Evolutionary conservation across 495 filamentous ascomycete species (phyloP).

Genomic region (Hypoxylon trugodes): DNA sequence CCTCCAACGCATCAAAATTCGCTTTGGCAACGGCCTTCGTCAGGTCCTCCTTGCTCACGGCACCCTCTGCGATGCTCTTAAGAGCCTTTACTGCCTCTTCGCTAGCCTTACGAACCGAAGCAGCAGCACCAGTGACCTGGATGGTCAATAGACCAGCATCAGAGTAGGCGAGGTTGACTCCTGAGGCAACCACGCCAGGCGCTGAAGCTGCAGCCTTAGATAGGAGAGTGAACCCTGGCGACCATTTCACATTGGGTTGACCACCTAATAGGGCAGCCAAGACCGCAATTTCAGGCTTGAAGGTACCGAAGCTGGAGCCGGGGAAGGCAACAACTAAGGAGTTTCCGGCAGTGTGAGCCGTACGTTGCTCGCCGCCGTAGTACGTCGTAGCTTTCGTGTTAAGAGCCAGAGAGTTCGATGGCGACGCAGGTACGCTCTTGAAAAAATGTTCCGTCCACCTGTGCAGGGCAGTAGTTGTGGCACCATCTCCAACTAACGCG

Average conservation of each 20-base stretch:
- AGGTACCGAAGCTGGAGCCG: slow-evolving; percentile 78
- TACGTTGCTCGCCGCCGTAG: slow-evolving; percentile 92
- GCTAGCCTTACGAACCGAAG: slow-evolving; percentile 65
- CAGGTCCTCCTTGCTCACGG: slow-evolving; percentile 81
- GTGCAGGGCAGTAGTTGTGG: slow-evolving; percentile 73
- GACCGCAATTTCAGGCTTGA: slow-evolving; percentile 90
- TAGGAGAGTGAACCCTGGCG: slow-evolving; percentile 87
- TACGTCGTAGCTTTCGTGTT: slow-evolving; percentile 73
- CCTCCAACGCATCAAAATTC: slow-evolving; percentile 91
- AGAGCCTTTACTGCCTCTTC: slow-evolving; percentile 78
- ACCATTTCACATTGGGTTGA: slow-evolving; percentile 93
- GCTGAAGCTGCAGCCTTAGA: slow-evolving; percentile 74
- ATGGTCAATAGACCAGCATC: slow-evolving; percentile 91
- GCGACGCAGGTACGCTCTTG: slow-evolving; percentile 57
- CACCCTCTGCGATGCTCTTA: slow-evolving; percentile 77
- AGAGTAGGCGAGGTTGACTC: slow-evolving; percentile 85
- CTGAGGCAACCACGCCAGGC: slow-evolving; percentile 71
- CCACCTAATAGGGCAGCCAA: slow-evolving; percentile 91
- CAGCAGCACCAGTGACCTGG: slow-evolving; percentile 75
- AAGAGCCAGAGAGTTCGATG: slow-evolving; percentile 48
- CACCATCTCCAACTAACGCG: slow-evolving; percentile 88
- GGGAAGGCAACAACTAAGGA: slow-evolving; percentile 90
- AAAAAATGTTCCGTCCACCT: slow-evolving; percentile 98
- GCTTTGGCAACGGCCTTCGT: slow-evolving; percentile 91
- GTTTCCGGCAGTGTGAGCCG: slow-evolving; percentile 74